phyloP scores from a whole-genome alignment of 2,329 filamentous ascomycete genomes.

The Fusarium proliferatum region DNA sequence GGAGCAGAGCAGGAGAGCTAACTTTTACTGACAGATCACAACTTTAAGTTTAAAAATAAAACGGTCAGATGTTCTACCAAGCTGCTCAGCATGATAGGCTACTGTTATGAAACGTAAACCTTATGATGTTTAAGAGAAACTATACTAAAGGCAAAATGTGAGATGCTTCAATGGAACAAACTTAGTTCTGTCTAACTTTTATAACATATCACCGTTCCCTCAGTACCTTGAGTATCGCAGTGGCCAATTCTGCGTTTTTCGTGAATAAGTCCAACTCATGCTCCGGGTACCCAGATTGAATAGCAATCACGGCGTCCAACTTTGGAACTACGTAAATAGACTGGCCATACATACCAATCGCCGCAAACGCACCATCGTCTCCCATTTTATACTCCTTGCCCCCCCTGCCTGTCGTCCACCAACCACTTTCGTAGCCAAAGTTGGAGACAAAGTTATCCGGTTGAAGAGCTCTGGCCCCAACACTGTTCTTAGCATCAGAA shows the following conservation, averaged over 20 bases:
- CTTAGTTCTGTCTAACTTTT: not conserved
- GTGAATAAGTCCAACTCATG: constrained; percentile 29
- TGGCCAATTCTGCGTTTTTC: constrained; percentile 23
- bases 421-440: constrained; percentile 32
- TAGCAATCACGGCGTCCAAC: constrained; percentile 12
- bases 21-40: not conserved
- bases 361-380: constrained; percentile 23
- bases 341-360: constrained; percentile 33
- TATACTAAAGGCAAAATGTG: not conserved
- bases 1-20: no score
- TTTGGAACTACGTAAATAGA: constrained; percentile 24
- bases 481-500: constrained; percentile 19
- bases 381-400: constrained; percentile 4
- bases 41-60: not conserved
- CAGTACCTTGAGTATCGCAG: constrained; percentile 16
- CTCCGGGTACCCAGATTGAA: constrained; percentile 35
- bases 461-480: constrained; percentile 14
- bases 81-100: not conserved
- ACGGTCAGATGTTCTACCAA: not conserved
- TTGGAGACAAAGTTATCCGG: constrained; percentile 25
- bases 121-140: not conserved
- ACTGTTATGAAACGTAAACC: not conserved
- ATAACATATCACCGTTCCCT: not conserved
- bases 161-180: not conserved
- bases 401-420: constrained; percentile 30